Evolutionary conservation across 78 protist species (phyloP).

Genomic region (Tieghemostelium lacteum): DNA sequence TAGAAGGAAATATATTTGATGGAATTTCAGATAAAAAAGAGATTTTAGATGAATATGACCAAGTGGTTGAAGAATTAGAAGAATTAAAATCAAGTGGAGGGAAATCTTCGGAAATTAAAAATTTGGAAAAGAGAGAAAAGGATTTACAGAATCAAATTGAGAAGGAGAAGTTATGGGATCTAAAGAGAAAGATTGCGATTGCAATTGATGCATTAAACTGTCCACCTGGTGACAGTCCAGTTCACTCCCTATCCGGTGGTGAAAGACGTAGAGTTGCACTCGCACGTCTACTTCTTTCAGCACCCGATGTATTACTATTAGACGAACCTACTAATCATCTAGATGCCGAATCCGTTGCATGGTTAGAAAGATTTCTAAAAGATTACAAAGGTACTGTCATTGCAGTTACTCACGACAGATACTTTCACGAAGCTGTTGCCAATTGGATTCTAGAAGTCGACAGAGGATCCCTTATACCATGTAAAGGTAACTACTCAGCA

Average conservation of each 20-base stretch:
- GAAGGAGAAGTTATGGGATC: conserved; percentile 51
- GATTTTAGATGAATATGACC: conserved; percentile 74
- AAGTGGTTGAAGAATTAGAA: conserved; percentile 8
- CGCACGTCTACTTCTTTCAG: conserved; percentile 73
- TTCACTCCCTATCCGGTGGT: conserved; percentile 74
- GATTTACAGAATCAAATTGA: conserved; percentile 24
- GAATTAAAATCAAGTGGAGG: not conserved
- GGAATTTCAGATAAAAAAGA: conserved; percentile 69
- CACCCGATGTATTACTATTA: conserved; percentile 81
- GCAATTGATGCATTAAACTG: conserved; percentile 80
- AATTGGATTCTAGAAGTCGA: conserved; percentile 87
- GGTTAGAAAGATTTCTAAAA: conserved; percentile 81
- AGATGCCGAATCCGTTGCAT: conserved; percentile 85
- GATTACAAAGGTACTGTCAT: conserved; percentile 82
- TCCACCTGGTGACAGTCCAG: conserved; percentile 63
- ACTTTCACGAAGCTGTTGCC: conserved; percentile 85
- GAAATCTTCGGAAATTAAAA: not conserved
- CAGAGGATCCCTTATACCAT: conserved; percentile 69
- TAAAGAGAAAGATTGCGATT: conserved; percentile 72
- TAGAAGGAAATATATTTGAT: conserved; percentile 74
- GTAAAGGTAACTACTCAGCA: conserved; percentile 75
- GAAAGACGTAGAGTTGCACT: conserved; percentile 85
- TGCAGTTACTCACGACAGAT: conserved; percentile 90
- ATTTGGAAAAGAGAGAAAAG: not conserved
- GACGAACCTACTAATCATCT: conserved; percentile 91